phyloP scores from a whole-genome alignment of 2,329 filamentous ascomycete species.

The Cordyceps cicadae region DNA sequence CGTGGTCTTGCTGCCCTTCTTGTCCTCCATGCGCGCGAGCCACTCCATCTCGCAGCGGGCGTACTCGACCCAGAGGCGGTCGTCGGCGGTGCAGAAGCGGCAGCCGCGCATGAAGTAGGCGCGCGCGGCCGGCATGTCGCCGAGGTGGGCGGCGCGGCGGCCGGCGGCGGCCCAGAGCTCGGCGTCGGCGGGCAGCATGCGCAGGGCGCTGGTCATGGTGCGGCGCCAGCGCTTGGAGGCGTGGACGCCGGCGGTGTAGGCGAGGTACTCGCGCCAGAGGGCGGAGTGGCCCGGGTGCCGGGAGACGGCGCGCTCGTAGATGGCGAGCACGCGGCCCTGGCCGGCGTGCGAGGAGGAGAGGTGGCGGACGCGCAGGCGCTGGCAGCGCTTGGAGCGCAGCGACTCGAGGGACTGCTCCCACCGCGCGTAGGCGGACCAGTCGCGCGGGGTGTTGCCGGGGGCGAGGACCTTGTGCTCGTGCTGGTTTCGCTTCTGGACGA shows the following conservation, averaged over 20 bases:
- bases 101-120: constrained; percentile 82
- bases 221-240: constrained; percentile 58
- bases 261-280: constrained; percentile 86
- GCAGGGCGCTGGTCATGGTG: constrained; percentile 59
- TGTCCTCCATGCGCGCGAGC: constrained; percentile 68
- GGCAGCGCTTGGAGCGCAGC: constrained; percentile 73
- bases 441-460: constrained; percentile 63
- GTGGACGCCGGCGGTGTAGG: constrained; percentile 64
- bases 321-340: constrained; percentile 76
- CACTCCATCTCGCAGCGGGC: constrained; percentile 89
- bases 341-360: constrained; percentile 59
- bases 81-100: constrained; percentile 74
- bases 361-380: constrained; percentile 66
- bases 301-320: constrained; percentile 77
- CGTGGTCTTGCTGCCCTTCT: constrained; percentile 37
- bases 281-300: constrained; percentile 74
- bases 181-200: constrained; percentile 76
- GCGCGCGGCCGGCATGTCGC: constrained; percentile 79
- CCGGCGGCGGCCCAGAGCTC: constrained; percentile 84
- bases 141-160: constrained; percentile 65
- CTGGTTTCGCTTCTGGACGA: constrained; percentile 83
- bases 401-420: constrained; percentile 64
- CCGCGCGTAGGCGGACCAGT: constrained; percentile 76
- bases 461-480: constrained; percentile 88
- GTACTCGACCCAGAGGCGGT: constrained; percentile 79